A percentile compares a stretch with the other conserved stretches of the same genome.
Evolutionary conservation across 495 filamentous ascomycete species (phyloP).

Genomic region (Usnea hakonensis): DNA sequence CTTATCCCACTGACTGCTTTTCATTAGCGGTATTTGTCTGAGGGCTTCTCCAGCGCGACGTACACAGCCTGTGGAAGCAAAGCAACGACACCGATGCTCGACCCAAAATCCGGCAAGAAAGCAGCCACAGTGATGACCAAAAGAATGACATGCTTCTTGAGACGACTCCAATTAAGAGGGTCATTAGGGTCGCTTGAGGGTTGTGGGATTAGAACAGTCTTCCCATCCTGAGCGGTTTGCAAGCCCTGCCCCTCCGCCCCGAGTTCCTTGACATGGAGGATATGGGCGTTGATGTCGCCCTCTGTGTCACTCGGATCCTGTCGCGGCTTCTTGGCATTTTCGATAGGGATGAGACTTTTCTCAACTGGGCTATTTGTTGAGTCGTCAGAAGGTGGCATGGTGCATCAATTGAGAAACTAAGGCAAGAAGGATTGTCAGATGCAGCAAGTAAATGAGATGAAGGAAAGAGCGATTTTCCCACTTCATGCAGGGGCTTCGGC

Average conservation of each 20-base stretch:
- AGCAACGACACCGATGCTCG: conserved; percentile 46
- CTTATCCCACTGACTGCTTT: conserved; percentile 25
- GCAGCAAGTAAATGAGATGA: no score
- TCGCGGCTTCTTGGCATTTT: neutral
- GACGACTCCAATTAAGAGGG: conserved; percentile 51
- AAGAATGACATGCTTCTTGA: conserved; percentile 48
- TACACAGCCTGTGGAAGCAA: conserved; percentile 45
- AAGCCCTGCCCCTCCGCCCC: neutral
- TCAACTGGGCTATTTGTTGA: neutral
- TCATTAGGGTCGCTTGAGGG: conserved; percentile 49
- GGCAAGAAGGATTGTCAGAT: no score
- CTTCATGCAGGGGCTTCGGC: no score
- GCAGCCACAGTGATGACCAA: conserved; percentile 45
- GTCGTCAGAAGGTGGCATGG: neutral
- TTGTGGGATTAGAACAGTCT: conserved; percentile 43
- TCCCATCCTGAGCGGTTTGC: conserved; percentile 9
- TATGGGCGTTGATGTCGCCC: conserved; percentile 1
- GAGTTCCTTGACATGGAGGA: conserved; percentile 9
- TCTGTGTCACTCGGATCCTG: neutral
- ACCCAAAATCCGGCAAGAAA: conserved; percentile 52
- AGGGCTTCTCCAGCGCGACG: neutral
- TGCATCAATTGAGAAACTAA: no score
- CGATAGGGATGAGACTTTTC: neutral
- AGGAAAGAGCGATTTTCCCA: no score
- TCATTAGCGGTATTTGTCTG: neutral